Base-by-base conservation (phyloP, 2,329 filamentous ascomycete genomes). In the Domatiomyces globalis region DNA sequence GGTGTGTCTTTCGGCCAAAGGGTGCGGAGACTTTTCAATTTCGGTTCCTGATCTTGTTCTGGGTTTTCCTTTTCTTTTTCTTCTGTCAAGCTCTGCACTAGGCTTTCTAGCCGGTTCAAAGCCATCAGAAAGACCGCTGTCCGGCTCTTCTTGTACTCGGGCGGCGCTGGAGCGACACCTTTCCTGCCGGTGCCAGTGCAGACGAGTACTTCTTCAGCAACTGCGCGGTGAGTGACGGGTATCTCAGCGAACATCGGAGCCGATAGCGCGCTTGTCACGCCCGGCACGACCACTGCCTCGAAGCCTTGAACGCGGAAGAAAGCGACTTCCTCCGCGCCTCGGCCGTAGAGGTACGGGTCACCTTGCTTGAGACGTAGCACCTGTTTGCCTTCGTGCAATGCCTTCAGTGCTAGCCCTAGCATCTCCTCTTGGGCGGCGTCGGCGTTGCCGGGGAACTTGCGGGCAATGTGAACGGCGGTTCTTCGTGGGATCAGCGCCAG, bases 111-210 rank as follows among this genome's bases (percentile, higher is more conserved):
- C 49, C 92, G 79, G 69, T 98, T 92, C 56, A 98, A 71, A 3
- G 87, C 87, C 92, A 98, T 98, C 46, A 98, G 71, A 58, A 96
- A 95, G 3, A 98, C 85, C 1, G 92, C 85, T 0, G 92, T 96
- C 52, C 89, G 78, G 7, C 78, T 84, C 1, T 75, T 66, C 0
- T 89, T 79, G 65, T 81, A 95, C 56, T 82, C 81, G 0, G 92
- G 92, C 33, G 88, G 87, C n/a, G 79, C 72, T 0, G 88, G 88
- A 0, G 87, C 74, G 50, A 79, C 84, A 10, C 92, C 92, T 69
- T 94, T 94, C 62, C 92, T 80, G 0, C 92, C 92, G 0, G 92
- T 98, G 0, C 92, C 92, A 0, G 92, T 98, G 69, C 92, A 96
- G n/a, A 98, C 78, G 22, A 98, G 75, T 0, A 98, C 83, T 67